Conservation (phyloP, 2,329 filamentous ascomycete genomes). For the Raffaelea deltoideospora region DNA sequence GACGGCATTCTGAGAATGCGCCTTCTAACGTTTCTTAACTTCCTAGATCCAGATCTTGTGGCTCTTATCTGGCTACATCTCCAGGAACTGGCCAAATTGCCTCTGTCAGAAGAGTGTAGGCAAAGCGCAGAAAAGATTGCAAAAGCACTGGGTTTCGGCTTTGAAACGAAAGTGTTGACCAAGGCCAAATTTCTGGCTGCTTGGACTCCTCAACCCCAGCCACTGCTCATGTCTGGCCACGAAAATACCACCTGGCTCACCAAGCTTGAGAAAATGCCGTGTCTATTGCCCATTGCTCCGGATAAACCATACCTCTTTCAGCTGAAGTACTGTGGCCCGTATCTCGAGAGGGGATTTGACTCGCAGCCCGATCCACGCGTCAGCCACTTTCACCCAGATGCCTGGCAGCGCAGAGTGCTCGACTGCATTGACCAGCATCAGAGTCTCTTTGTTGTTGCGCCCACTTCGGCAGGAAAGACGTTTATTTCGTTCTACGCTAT, state of each 20-base stretch:
- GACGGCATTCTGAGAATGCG: no score
- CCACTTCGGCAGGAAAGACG: conserved; percentile 67
- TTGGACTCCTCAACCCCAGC: no score
- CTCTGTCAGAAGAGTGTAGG: conserved; percentile 3
- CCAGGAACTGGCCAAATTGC: conserved; percentile 3
- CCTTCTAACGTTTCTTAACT: no score
- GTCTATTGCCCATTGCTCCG: no score
- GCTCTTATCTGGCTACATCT: conserved; percentile 11
- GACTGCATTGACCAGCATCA: conserved; percentile 56
- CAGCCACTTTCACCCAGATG: conserved; percentile 50
- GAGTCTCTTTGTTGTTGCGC: conserved; percentile 61
- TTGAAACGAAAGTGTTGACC: background rate
- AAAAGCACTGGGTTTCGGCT: background rate
- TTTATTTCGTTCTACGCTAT: conserved; percentile 79
- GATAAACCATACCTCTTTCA: no score
- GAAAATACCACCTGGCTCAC: no score
- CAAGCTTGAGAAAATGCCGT: no score
- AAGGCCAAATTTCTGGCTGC: no score
- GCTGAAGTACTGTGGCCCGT: conserved; percentile 53
- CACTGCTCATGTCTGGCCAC: no score
- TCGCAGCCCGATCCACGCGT: conserved; percentile 53
- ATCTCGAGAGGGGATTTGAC: conserved; percentile 60
- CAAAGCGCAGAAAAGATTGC: conserved; percentile 2
- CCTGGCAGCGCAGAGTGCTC: conserved; percentile 60
- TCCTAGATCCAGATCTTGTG: no score